A percentile compares a stretch with the other conserved stretches of the same genome.
Conservation (phyloP, 768 basidiomycete genomes). For the Phaffia tasmanica region DNA sequence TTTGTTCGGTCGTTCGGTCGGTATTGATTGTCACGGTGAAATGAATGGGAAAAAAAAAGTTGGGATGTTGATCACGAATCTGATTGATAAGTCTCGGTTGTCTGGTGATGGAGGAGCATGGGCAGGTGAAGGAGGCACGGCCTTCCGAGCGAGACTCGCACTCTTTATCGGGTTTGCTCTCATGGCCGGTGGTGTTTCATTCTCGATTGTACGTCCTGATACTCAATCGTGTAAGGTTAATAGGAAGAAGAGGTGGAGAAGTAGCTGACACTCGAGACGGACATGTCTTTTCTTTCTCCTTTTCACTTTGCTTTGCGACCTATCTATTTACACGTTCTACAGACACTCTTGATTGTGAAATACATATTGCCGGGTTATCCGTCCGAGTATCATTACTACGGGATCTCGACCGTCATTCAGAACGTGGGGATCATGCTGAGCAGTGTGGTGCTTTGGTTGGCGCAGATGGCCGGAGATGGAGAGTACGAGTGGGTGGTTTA, state of each 20-base stretch:
- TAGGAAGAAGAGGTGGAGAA: neutral
- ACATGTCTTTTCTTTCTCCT: neutral
- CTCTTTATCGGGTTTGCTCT: conserved; percentile 91
- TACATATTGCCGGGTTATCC: conserved; percentile 64
- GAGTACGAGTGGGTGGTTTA: conserved; percentile 70
- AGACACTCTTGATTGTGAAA: conserved; percentile 84
- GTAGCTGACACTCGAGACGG: neutral
- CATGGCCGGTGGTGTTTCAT: conserved; percentile 97
- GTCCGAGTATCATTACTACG: conserved; percentile 75
- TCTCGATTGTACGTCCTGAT: conserved; percentile 63
- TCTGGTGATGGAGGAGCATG: conserved; percentile 44
- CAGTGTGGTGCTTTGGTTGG: conserved; percentile 79
- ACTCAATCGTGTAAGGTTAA: neutral
- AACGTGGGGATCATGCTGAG: conserved; percentile 59
- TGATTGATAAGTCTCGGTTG: conserved; percentile 89
- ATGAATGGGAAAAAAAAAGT: conserved; percentile 39
- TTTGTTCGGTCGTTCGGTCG: neutral
- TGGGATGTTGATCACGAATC: conserved; percentile 81
- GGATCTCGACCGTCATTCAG: conserved; percentile 90
- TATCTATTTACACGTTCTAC: conserved; percentile 7
- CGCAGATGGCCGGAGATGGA: conserved; percentile 59
- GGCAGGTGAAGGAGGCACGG: conserved; percentile 56
- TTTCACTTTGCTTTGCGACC: neutral
- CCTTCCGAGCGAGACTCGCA: conserved; percentile 82
- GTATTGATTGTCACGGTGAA: neutral